A percentile compares a stretch with the other conserved stretches of the same genome.
phyloP scores from a whole-genome alignment of 2,329 filamentous ascomycete genomes.

The Falciphora oryzae region DNA sequence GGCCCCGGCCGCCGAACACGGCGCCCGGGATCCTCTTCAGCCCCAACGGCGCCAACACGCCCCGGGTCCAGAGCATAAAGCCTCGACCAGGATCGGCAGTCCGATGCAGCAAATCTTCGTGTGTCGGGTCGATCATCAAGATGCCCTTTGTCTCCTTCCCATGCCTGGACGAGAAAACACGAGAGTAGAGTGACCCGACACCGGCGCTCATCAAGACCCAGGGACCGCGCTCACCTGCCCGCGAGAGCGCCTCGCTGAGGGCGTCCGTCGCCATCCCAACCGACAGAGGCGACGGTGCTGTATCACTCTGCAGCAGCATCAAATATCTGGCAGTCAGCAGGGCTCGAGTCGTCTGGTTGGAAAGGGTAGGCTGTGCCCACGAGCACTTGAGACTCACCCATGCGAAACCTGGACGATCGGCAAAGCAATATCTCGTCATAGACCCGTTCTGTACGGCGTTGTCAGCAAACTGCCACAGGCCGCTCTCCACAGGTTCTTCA shows the following conservation, averaged over 20 bases:
- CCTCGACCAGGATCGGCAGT: constrained; percentile 65
- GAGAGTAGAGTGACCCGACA: constrained; percentile 80
- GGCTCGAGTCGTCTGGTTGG: neutral
- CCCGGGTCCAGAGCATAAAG: constrained; percentile 81
- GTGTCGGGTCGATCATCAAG: constrained; percentile 79
- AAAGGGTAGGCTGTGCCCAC: neutral
- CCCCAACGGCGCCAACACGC: constrained; percentile 80
- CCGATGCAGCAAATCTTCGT: constrained; percentile 74
- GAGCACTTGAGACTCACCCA: constrained; percentile 44
- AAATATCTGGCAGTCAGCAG: neutral
- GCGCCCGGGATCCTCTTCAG: constrained; percentile 75
- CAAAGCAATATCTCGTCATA: constrained; percentile 88
- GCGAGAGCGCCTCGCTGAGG: constrained; percentile 76
- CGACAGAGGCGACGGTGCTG: constrained; percentile 87
- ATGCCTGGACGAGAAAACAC: constrained; percentile 85
- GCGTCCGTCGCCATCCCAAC: constrained; percentile 90
- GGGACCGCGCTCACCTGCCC: constrained; percentile 76
- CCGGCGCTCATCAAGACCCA: constrained; percentile 86
- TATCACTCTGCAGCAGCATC: constrained; percentile 53
- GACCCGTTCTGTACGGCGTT: constrained; percentile 71
- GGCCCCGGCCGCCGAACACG: constrained; percentile 72
- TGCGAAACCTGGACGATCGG: constrained; percentile 82
- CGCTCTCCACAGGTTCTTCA: constrained; percentile 70
- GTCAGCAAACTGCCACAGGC: constrained; percentile 75
- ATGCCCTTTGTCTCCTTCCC: constrained; percentile 68